These are phyloP conservation scores for Flagelloscypha sp. DNA, from an alignment of 768 basidiomycete genomes.

Conservation along the genomic window DNA sequence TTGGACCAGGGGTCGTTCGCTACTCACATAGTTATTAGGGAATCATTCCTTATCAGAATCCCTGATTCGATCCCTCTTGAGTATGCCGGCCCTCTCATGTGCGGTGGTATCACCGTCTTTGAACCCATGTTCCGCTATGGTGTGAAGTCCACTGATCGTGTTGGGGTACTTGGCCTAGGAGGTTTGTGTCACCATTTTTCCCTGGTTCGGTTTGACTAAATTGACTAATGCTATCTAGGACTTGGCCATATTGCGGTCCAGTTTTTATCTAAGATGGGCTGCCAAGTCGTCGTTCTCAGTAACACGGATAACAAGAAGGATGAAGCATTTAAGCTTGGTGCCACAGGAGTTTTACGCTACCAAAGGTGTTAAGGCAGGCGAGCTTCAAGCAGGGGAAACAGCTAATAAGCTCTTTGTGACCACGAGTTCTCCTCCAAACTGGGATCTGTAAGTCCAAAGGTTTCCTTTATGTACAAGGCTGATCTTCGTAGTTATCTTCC, in stretches of 20 bases:
- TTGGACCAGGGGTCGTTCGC: constrained; percentile 26
- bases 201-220: too few relatives aligned
- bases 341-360: constrained; percentile 27
- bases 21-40: constrained; percentile 26
- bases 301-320: constrained; percentile 23
- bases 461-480: too few relatives aligned
- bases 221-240: too few relatives aligned
- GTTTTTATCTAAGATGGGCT: constrained; percentile 31
- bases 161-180: constrained; percentile 26
- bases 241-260: constrained; percentile 30
- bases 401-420: too few relatives aligned
- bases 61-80: constrained; percentile 22
- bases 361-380: constrained; percentile 14
- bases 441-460: too few relatives aligned
- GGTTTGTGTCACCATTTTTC: too few relatives aligned
- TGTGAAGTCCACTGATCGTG: constrained; percentile 22
- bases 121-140: constrained; percentile 15
- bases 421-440: too few relatives aligned
- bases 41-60: constrained; percentile 25
- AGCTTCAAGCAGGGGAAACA: too few relatives aligned
- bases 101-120: constrained; percentile 27
- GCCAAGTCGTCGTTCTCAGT: constrained; percentile 28
- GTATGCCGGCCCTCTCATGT: constrained; percentile 28
- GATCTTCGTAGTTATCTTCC: too few relatives aligned
- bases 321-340: constrained; percentile 24